Percentiles rank a stretch among this genome's conserved stretches.
These are phyloP conservation scores for Mrakia gelida DNA, from an alignment of 768 basidiomycete genomes.

Conservation along the genomic window DNA sequence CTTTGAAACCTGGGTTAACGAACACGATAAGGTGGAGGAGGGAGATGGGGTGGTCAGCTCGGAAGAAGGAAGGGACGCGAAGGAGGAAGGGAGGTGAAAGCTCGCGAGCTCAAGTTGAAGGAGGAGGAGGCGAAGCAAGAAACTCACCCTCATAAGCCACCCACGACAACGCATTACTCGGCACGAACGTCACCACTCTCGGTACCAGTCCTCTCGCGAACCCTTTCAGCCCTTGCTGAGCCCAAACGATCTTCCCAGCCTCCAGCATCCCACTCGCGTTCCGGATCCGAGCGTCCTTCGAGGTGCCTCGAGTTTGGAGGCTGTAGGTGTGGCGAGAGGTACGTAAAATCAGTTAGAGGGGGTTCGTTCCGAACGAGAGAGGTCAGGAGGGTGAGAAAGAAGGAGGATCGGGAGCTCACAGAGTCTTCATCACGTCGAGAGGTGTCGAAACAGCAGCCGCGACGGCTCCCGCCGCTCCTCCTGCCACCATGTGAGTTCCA, in stretches of 20 bases:
- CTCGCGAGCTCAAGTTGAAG: no score
- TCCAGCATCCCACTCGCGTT: conserved; percentile 76
- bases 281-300: conserved; percentile 77
- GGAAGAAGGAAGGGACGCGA: background rate
- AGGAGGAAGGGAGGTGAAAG: background rate
- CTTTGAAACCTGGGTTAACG: conserved; percentile 9
- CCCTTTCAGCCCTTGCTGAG: conserved; percentile 75
- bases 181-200: conserved; percentile 89
- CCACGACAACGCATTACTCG: conserved; percentile 96
- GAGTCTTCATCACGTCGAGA: conserved; percentile 81
- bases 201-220: conserved; percentile 84
- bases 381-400: background rate
- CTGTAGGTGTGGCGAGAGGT: conserved; percentile 54
- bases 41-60: background rate
- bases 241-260: conserved; percentile 83
- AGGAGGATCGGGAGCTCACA: conserved; percentile 36
- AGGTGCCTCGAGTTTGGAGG: conserved; percentile 88
- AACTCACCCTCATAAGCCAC: conserved; percentile 82
- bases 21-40: no score
- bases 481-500: conserved; percentile 83
- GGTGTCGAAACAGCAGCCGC: conserved; percentile 96
- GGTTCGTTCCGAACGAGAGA: no score
- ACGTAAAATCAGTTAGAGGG: background rate
- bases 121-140: background rate
- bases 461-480: conserved; percentile 85